phyloP scores from a whole-genome alignment of 345 rosid genomes.

The Iberis pinnata region DNA sequence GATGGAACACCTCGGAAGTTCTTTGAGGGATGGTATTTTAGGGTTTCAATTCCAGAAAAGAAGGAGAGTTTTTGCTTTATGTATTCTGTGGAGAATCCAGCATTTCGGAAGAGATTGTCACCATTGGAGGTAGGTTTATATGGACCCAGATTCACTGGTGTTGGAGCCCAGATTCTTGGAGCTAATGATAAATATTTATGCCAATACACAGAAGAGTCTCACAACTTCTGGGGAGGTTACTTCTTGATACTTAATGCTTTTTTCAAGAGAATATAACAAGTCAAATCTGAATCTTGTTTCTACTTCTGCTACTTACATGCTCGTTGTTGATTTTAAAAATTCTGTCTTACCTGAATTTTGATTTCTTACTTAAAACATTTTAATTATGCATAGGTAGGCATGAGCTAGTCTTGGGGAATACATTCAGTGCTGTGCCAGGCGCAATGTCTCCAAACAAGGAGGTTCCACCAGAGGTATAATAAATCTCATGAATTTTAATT shows the following conservation, averaged over 20 bases:
- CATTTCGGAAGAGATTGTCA: slow-evolving; percentile 46
- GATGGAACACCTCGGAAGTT: slow-evolving; percentile 67
- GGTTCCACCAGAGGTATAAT: slow-evolving; percentile 75
- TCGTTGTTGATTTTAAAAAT: neutral
- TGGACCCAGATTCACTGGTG: slow-evolving; percentile 76
- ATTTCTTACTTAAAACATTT: slow-evolving; percentile 1
- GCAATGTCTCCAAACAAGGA: slow-evolving; percentile 56
- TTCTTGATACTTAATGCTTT: slow-evolving; percentile 4
- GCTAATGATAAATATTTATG: slow-evolving; percentile 78
- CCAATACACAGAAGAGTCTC: slow-evolving; percentile 58
- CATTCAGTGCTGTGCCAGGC: slow-evolving; percentile 50
- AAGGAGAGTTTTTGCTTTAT: slow-evolving; percentile 91
- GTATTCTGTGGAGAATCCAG: slow-evolving; percentile 85
- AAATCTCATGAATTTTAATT: neutral
- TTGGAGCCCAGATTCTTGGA: slow-evolving; percentile 92
- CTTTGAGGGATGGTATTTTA: slow-evolving; percentile 98
- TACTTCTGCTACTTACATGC: neutral
- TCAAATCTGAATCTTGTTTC: neutral
- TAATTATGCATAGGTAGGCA: slow-evolving; percentile 55
- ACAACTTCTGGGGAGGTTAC: slow-evolving; percentile 89
- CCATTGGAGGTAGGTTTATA: slow-evolving; percentile 46
- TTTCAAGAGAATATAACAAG: too few species aligned
- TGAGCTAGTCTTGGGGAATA: slow-evolving; percentile 78
- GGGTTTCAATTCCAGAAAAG: slow-evolving; percentile 74
- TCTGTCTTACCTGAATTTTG: neutral